These are phyloP conservation scores for Citrus unshiu DNA, from an alignment of 345 rosid genomes.

Conservation along the genomic window DNA sequence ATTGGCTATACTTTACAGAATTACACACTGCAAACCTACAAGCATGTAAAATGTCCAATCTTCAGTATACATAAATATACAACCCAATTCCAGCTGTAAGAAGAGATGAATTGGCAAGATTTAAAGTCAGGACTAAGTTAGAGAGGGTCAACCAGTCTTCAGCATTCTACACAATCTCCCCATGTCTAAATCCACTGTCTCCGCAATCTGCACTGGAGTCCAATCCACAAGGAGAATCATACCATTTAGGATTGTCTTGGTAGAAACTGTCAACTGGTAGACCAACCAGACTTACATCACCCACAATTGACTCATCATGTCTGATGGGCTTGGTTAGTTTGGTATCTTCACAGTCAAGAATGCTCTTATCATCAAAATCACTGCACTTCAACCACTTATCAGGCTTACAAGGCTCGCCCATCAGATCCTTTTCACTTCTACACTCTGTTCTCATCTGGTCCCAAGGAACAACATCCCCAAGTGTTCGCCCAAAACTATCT, in stretches of 20 bases:
- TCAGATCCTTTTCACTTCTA: constrained; percentile 68
- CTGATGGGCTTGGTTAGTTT: constrained; percentile 84
- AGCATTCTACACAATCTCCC: constrained; percentile 60
- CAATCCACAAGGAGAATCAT: constrained; percentile 93
- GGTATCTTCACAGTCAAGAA: constrained; percentile 85
- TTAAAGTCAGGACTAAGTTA: constrained; percentile 42
- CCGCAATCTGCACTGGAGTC: constrained; percentile 82
- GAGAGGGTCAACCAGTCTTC: constrained; percentile 30
- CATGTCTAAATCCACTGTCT: constrained; percentile 80
- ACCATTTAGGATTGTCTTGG: constrained; percentile 92
- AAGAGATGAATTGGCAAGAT: constrained; percentile 30
- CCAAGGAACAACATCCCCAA: constrained; percentile 93
- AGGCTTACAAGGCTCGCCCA: constrained; percentile 73
- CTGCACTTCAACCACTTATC: constrained; percentile 90
- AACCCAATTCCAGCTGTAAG: constrained; percentile 35
- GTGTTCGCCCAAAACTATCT: constrained; percentile 84
- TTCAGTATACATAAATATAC: constrained; percentile 54
- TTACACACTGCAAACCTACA: constrained; percentile 34
- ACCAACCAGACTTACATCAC: constrained; percentile 87
- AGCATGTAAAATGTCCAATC: constrained; percentile 35
- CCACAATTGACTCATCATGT: constrained; percentile 73
- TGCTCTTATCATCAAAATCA: constrained; percentile 89
- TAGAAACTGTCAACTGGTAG: constrained; percentile 97
- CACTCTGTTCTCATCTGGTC: constrained; percentile 70
- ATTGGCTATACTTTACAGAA: constrained; percentile 48